These are phyloP conservation scores for Tephrocybe sp. DNA, from an alignment of 768 basidiomycete species.

Conservation along the genomic window DNA sequence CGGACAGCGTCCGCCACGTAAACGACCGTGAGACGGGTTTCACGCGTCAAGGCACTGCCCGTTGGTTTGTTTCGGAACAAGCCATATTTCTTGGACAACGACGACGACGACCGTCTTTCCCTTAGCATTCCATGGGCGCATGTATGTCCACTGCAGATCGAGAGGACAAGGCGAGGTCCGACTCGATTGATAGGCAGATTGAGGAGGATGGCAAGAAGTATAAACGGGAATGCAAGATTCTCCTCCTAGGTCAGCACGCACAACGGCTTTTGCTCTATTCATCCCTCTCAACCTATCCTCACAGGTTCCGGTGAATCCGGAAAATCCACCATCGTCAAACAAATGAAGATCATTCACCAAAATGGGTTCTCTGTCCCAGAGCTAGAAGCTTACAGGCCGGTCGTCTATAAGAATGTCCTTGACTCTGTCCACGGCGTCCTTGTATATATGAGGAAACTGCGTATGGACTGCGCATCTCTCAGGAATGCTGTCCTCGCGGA, in stretches of 20 bases:
- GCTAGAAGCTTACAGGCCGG: conserved; percentile 62
- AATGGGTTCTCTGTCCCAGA: conserved; percentile 76
- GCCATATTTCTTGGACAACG: no score
- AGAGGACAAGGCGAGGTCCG: not conserved
- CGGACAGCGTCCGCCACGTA: no score
- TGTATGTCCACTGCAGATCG: not conserved
- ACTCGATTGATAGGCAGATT: not conserved
- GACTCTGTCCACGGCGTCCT: conserved; percentile 81
- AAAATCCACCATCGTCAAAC: conserved; percentile 92
- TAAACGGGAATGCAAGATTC: conserved; percentile 88
- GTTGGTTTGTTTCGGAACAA: no score
- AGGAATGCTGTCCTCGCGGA: conserved; percentile 60
- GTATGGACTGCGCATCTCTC: conserved; percentile 61
- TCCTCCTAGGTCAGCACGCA: conserved; percentile 71
- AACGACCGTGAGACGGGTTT: no score
- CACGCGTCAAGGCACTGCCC: no score
- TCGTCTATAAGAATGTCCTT: conserved; percentile 74
- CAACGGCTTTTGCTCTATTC: not conserved
- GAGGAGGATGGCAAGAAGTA: conserved; percentile 47
- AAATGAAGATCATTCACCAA: conserved; percentile 93
- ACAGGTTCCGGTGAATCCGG: conserved; percentile 93
- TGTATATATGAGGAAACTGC: conserved; percentile 74
- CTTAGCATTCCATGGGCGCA: not conserved
- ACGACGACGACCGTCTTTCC: no score
- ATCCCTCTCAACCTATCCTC: not conserved